These are phyloP conservation scores for Lachnellula subtilissima DNA, from an alignment of 2,329 filamentous ascomycete species.

Conservation along the genomic window DNA sequence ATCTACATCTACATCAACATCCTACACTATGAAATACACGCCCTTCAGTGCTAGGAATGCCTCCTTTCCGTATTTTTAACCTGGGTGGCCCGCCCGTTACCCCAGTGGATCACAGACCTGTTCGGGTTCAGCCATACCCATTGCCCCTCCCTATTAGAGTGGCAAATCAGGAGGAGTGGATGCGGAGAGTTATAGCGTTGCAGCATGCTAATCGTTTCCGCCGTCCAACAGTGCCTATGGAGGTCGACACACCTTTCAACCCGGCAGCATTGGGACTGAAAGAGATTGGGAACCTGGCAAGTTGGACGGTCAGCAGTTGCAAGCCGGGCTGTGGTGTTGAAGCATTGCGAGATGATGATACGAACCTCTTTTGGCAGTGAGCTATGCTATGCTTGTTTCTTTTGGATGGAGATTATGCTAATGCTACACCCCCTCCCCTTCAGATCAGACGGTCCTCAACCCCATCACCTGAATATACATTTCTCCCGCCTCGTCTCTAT, in stretches of 20 bases:
- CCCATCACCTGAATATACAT: slow-evolving; percentile 77
- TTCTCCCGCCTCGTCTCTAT: slow-evolving; percentile 81
- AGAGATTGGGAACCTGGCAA: slow-evolving; percentile 79
- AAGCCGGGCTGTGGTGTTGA: slow-evolving; percentile 77
- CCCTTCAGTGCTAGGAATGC: neutral
- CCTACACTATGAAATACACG: neutral
- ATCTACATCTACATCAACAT: neutral
- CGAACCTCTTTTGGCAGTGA: slow-evolving; percentile 74
- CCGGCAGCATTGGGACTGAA: slow-evolving; percentile 55
- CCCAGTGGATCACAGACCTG: neutral
- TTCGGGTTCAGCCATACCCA: neutral
- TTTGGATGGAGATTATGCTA: neutral
- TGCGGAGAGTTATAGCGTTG: neutral
- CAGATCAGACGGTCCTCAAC: slow-evolving; percentile 78
- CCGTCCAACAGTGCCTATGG: slow-evolving; percentile 27
- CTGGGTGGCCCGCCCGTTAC: neutral
- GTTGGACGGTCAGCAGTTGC: slow-evolving; percentile 75
- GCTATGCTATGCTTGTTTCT: slow-evolving; percentile 28
- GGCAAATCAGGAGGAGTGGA: neutral
- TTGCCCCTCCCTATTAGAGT: neutral
- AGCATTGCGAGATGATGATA: slow-evolving; percentile 69
- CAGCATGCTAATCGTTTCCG: slow-evolving; percentile 6
- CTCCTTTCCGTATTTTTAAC: neutral
- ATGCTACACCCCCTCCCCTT: neutral
- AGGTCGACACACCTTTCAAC: slow-evolving; percentile 41